Conservation (phyloP, 1,284 basidiomycete genomes). For the Malassezia nana region DNA sequence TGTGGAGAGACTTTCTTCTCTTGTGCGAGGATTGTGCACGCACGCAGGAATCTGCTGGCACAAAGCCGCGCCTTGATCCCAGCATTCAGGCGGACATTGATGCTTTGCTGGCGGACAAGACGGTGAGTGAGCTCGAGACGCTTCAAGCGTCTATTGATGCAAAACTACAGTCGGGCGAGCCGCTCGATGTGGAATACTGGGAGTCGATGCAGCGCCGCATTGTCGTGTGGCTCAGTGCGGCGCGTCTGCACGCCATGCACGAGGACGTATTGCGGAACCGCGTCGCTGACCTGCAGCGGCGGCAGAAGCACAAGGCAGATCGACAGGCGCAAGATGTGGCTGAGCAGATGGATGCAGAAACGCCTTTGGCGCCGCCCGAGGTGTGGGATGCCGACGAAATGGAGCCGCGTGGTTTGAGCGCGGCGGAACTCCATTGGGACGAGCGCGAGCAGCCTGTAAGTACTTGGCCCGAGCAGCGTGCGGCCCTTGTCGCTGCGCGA, state of each 20-base stretch:
- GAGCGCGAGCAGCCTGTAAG: constrained; percentile 23
- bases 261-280: constrained; percentile 92
- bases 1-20: constrained; percentile 97
- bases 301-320: constrained; percentile 85
- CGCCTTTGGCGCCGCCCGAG: constrained; percentile 18
- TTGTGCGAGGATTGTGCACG: constrained; percentile 73
- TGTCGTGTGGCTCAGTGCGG: constrained; percentile 97
- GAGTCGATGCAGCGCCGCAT: constrained; percentile 80
- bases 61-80: constrained; percentile 25
- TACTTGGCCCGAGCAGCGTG: constrained; percentile 23
- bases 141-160: constrained; percentile 76
- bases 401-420: constrained; percentile 28
- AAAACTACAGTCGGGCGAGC: constrained; percentile 82
- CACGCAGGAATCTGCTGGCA: constrained; percentile 45
- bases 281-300: constrained; percentile 83
- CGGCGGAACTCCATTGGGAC: constrained; percentile 24
- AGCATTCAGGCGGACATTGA: constrained; percentile 36
- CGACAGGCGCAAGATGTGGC: constrained; percentile 79
- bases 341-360: constrained; percentile 53
- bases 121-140: constrained; percentile 61
- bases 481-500: constrained; percentile 24
- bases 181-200: constrained; percentile 97
- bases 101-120: constrained; percentile 33
- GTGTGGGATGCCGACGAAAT: constrained; percentile 24
- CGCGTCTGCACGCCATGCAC: constrained; percentile 80